Evolutionary conservation across 192 early-diverging fungal species (phyloP).

Genomic region (Coemansia sp.): DNA sequence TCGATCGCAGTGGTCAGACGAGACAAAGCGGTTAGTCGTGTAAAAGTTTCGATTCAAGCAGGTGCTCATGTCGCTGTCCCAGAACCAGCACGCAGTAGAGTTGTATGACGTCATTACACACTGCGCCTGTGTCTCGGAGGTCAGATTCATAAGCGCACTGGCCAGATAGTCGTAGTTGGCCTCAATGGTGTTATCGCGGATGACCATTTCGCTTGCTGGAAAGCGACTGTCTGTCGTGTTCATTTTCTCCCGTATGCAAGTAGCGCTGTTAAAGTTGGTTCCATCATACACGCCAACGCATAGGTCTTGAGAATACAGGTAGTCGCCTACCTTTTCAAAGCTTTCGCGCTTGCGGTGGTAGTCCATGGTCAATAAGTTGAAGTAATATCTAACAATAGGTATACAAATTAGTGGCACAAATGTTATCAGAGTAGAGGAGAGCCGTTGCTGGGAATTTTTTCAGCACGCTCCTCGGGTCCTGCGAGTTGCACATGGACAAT

Average conservation of each 20-base stretch:
- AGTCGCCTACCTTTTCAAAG: slow-evolving; percentile 37
- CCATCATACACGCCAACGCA: slow-evolving; percentile 49
- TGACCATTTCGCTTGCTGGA: slow-evolving; percentile 20
- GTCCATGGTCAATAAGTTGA: no score
- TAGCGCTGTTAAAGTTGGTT: slow-evolving; percentile 41
- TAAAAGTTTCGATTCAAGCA: slow-evolving; percentile 23
- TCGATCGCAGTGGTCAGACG: slow-evolving; percentile 20
- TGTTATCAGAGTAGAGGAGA: slow-evolving; percentile 1
- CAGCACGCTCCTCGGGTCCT: not conserved
- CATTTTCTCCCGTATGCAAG: slow-evolving; percentile 22
- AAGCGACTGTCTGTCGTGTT: slow-evolving; percentile 9
- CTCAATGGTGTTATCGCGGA: slow-evolving; percentile 33
- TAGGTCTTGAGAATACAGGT: slow-evolving; percentile 43
- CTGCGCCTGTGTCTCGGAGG: slow-evolving; percentile 36
- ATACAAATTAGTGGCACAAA: slow-evolving; percentile 8
- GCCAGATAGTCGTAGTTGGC: slow-evolving; percentile 20
- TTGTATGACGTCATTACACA: slow-evolving; percentile 41
- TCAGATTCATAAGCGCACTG: slow-evolving; percentile 25
- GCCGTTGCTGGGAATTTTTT: not conserved
- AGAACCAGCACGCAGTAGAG: slow-evolving; percentile 42
- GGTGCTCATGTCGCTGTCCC: slow-evolving; percentile 20
- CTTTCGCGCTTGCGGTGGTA: slow-evolving; percentile 7
- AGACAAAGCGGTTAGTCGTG: not conserved
- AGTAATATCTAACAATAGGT: not conserved
- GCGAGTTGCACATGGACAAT: not conserved